These are phyloP conservation scores for Cenchrus purpureus DNA, from an alignment of 176 grass and related monocot genomes.

Conservation along the genomic window DNA sequence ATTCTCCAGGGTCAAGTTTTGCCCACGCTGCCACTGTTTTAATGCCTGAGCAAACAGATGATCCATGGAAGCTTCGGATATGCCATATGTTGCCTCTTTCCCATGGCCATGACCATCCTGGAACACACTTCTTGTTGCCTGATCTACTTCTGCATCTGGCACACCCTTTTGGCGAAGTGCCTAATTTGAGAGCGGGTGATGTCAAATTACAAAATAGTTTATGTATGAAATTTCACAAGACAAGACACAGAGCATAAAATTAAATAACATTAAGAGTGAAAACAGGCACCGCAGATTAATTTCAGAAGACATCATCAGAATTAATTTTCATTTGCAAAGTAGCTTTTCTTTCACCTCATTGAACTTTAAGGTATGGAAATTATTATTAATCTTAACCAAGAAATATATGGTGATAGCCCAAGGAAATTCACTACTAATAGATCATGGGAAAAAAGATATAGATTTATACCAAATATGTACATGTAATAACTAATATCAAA, in stretches of 20 bases:
- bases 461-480: background rate
- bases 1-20: slow-evolving; percentile 52
- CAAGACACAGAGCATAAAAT: background rate
- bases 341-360: background rate
- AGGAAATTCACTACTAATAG: background rate
- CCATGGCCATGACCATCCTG: slow-evolving; percentile 39
- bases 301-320: background rate
- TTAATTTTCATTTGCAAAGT: background rate
- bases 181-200: slow-evolving; percentile 28
- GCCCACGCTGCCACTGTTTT: slow-evolving; percentile 78
- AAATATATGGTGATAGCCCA: background rate
- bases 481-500: background rate
- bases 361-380: background rate
- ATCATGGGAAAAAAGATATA: background rate
- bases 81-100: slow-evolving; percentile 44
- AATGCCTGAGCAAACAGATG: slow-evolving; percentile 78
- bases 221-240: background rate
- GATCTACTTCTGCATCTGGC: slow-evolving; percentile 51
- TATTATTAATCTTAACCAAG: background rate
- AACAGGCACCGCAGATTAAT: background rate
- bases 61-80: slow-evolving; percentile 76
- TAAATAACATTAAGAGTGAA: background rate
- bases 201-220: background rate
- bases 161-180: slow-evolving; percentile 83
- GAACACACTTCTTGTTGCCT: slow-evolving; percentile 72